Percentiles rank a stretch among this genome's conserved stretches.
These are phyloP conservation scores for Myriangium duriaei DNA, from an alignment of 2,329 filamentous ascomycete species.

Conservation along the genomic window DNA sequence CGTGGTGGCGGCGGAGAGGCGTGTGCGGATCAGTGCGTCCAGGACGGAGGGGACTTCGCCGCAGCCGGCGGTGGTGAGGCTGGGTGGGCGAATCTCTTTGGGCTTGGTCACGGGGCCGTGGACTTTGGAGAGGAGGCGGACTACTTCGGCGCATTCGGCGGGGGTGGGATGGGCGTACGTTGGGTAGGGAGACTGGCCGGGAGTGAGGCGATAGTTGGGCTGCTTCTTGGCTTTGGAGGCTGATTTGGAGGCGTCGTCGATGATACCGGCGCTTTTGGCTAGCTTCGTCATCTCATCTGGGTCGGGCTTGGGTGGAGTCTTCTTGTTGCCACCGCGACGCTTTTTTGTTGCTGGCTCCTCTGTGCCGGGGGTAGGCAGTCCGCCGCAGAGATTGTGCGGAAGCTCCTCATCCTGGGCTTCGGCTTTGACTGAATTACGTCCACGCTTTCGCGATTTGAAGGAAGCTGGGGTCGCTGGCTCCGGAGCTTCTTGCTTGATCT, in stretches of 20 bases:
- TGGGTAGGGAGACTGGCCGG: slow-evolving; percentile 52
- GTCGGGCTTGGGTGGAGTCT: slow-evolving; percentile 13
- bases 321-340: slow-evolving; percentile 15
- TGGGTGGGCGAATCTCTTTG: slow-evolving; percentile 55
- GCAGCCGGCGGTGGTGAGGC: slow-evolving; percentile 57
- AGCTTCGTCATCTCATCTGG: slow-evolving; percentile 11
- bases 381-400: slow-evolving; percentile 43
- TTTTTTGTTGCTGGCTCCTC: slow-evolving; percentile 17
- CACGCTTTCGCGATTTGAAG: slow-evolving; percentile 24
- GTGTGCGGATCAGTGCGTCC: slow-evolving; percentile 50
- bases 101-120: slow-evolving; percentile 57
- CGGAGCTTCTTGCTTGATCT: slow-evolving; percentile 15
- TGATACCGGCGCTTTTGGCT: slow-evolving; percentile 10
- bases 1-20: slow-evolving; percentile 49
- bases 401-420: slow-evolving; percentile 33
- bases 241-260: slow-evolving; percentile 20
- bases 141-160: slow-evolving; percentile 58
- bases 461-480: slow-evolving; percentile 11
- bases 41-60: slow-evolving; percentile 54
- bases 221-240: slow-evolving; percentile 28
- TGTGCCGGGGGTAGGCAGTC: slow-evolving; percentile 19
- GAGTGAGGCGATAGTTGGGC: slow-evolving; percentile 33
- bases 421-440: slow-evolving; percentile 8
- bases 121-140: slow-evolving; percentile 47
- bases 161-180: slow-evolving; percentile 51